Evolutionary conservation across 169 alveolate genomes (phyloP).

Genomic region (Cryptosporidium xiaoi): DNA sequence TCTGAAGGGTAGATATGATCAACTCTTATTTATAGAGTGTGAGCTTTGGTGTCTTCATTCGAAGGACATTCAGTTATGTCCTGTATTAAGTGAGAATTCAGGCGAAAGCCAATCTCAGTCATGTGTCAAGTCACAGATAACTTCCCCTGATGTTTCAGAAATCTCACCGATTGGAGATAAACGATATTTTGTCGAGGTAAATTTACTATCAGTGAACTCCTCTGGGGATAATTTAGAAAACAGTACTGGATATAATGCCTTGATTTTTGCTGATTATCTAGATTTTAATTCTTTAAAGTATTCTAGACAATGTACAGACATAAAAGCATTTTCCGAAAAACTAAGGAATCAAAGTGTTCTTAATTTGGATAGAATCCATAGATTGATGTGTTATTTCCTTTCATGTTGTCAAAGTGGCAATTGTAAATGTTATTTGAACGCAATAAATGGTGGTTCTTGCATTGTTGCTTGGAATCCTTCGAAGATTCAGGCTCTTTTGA

Average conservation of each 20-base stretch:
- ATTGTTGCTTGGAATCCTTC: slow-evolving; percentile 35
- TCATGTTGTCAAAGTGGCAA: slow-evolving; percentile 34
- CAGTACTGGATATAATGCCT: slow-evolving; percentile 45
- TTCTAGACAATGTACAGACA: slow-evolving; percentile 26
- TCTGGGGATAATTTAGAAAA: not conserved
- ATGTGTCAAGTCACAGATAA: not conserved
- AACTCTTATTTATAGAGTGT: slow-evolving; percentile 49
- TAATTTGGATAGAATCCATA: slow-evolving; percentile 27
- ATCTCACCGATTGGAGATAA: not conserved
- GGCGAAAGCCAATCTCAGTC: not conserved
- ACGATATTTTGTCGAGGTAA: slow-evolving; percentile 34
- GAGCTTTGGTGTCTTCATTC: slow-evolving; percentile 60
- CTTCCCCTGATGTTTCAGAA: slow-evolving; percentile 9
- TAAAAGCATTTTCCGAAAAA: slow-evolving; percentile 15
- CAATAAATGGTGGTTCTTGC: slow-evolving; percentile 14
- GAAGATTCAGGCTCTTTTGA: slow-evolving; percentile 16
- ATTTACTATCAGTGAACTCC: slow-evolving; percentile 1
- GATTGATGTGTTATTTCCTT: slow-evolving; percentile 31
- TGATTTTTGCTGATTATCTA: slow-evolving; percentile 14
- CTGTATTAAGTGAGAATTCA: slow-evolving; percentile 18
- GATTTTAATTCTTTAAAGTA: not conserved
- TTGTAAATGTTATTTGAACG: slow-evolving; percentile 17
- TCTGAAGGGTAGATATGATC: slow-evolving; percentile 15
- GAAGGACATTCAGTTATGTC: not conserved
- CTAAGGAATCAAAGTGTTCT: slow-evolving; percentile 30